phyloP scores from a whole-genome alignment of 192 early-diverging fungal species.

The Backusella tarrabulga region DNA sequence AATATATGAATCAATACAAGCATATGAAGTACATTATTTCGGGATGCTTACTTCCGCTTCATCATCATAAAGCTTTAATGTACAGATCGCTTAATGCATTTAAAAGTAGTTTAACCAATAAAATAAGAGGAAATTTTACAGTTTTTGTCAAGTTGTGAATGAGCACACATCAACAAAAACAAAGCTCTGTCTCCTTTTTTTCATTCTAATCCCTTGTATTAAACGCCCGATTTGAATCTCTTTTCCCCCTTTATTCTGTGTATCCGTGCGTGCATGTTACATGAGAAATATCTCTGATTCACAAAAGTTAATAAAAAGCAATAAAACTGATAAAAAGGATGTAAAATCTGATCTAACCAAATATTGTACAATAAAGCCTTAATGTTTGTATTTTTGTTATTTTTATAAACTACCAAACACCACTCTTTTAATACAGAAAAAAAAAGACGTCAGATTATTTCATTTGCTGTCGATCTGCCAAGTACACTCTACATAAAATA shows the following conservation, averaged over 20 bases:
- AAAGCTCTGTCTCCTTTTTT: background rate
- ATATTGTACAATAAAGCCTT: background rate
- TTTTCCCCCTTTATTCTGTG: background rate
- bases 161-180: background rate
- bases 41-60: background rate
- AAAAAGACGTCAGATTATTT: background rate
- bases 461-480: background rate
- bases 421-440: background rate
- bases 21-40: background rate
- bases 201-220: background rate
- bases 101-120: background rate
- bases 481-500: background rate
- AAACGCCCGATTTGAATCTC: background rate
- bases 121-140: background rate
- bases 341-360: background rate
- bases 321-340: background rate
- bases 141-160: background rate
- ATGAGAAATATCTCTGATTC: background rate
- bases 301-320: background rate
- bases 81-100: background rate
- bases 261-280: conserved; percentile 7
- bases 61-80: background rate
- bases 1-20: background rate
- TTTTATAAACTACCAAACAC: background rate
- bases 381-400: background rate